These are phyloP conservation scores for Fusarium sp. DNA, from an alignment of 2,329 filamentous ascomycete genomes.

Conservation along the genomic window DNA sequence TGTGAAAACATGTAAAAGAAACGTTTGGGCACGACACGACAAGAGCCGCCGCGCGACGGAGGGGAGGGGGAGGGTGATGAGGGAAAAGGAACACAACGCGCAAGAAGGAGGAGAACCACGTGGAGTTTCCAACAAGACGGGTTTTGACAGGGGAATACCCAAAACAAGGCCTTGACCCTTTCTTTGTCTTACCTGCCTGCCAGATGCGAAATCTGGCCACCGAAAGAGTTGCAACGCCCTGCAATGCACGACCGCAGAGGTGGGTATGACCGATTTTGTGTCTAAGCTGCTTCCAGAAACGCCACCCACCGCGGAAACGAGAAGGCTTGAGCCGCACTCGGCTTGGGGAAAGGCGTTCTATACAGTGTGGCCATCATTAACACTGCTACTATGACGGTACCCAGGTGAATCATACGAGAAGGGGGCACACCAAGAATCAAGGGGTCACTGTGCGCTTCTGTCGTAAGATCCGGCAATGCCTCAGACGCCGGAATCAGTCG, in stretches of 20 bases:
- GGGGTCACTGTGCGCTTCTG: background rate
- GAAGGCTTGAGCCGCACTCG: background rate
- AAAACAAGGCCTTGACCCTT: background rate
- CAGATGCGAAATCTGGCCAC: background rate
- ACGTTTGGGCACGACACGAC: slow-evolving; percentile 1
- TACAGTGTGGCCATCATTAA: background rate
- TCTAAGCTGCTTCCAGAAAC: slow-evolving; percentile 4
- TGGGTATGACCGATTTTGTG: background rate
- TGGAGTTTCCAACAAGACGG: background rate
- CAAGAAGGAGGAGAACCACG: background rate
- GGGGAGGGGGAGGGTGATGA: slow-evolving; percentile 16
- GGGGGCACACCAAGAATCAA: background rate
- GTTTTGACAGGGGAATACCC: background rate
- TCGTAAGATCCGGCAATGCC: background rate
- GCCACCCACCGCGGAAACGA: background rate
- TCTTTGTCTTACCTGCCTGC: background rate
- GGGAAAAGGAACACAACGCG: background rate
- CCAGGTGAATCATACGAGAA: background rate
- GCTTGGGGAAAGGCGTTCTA: background rate
- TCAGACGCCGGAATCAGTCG: background rate
- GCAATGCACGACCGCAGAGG: background rate
- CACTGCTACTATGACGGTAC: slow-evolving; percentile 12
- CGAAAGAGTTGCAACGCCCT: background rate
- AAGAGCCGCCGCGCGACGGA: slow-evolving; percentile 1
- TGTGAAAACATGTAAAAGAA: background rate